These are phyloP conservation scores for Xylaria arbuscula DNA, from an alignment of 2,329 filamentous ascomycete species.

Conservation along the genomic window DNA sequence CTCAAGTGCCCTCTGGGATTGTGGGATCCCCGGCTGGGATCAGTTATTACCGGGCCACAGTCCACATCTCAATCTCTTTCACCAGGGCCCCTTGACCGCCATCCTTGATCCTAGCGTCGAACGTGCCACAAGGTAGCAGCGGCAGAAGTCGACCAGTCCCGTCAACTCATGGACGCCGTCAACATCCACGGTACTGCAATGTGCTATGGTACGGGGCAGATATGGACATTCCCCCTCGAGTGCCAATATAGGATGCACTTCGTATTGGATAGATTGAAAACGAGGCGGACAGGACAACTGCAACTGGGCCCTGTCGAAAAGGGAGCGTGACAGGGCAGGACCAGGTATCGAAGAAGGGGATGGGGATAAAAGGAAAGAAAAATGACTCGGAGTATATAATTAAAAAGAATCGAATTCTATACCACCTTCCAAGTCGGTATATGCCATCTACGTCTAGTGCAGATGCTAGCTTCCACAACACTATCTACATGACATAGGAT, in stretches of 20 bases:
- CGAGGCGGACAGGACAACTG: conserved; percentile 10
- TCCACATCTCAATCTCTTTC: conserved; percentile 35
- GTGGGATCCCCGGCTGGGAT: conserved; percentile 27
- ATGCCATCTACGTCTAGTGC: background rate
- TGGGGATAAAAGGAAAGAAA: background rate
- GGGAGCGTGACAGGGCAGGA: background rate
- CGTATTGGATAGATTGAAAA: conserved; percentile 14
- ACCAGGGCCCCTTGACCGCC: conserved; percentile 23
- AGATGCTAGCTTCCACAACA: background rate
- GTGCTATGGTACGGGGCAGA: conserved; percentile 9
- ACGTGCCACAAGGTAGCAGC: conserved; percentile 32
- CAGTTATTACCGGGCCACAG: conserved; percentile 25
- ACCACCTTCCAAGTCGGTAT: background rate
- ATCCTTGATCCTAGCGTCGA: conserved; percentile 30
- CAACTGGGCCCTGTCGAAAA: background rate
- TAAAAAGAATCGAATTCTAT: background rate
- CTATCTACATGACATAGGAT: background rate
- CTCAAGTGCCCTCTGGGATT: too few species aligned
- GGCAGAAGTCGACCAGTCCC: conserved; percentile 7
- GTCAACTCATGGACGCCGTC: conserved; percentile 9
- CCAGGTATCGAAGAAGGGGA: background rate
- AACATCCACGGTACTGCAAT: conserved; percentile 8
- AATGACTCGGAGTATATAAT: background rate
- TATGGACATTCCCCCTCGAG: conserved; percentile 13
- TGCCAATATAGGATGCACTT: conserved; percentile 24